phyloP scores from a whole-genome alignment of 1,284 basidiomycete species.

The Waitea zeae region DNA sequence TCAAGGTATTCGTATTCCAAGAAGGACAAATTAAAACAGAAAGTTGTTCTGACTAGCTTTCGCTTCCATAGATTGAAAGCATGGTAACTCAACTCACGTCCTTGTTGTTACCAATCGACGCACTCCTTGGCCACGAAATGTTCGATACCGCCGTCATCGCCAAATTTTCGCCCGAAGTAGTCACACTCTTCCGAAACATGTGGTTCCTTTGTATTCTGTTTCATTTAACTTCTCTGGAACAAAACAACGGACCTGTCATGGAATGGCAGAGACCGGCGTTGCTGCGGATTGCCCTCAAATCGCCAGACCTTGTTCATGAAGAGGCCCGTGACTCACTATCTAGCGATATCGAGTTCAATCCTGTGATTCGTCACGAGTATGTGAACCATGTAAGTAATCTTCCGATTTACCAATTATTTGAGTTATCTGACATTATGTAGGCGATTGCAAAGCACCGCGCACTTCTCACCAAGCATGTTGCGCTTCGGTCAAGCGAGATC shows the following conservation, averaged over 20 bases:
- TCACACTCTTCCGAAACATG: conserved; percentile 78
- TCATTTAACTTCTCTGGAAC: conserved; percentile 40
- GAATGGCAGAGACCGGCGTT: conserved; percentile 67
- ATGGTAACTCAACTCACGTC: conserved; percentile 78
- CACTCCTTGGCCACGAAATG: conserved; percentile 63
- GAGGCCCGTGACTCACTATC: conserved; percentile 73
- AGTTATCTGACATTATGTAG: conserved; percentile 17
- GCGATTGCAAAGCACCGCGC: conserved; percentile 53
- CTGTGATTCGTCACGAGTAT: conserved; percentile 82
- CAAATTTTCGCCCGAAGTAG: conserved; percentile 48
- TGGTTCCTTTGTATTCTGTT: conserved; percentile 91
- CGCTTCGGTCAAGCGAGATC: conserved; percentile 56
- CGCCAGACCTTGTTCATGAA: conserved; percentile 76
- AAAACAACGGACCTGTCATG: conserved; percentile 38
- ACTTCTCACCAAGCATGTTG: conserved; percentile 48
- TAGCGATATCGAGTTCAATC: conserved; percentile 88
- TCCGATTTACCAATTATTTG: neutral
- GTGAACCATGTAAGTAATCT: conserved; percentile 44
- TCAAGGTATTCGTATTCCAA: conserved; percentile 41
- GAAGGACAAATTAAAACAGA: no score
- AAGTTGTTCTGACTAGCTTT: no score
- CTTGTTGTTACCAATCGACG: conserved; percentile 80
- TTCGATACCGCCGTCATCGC: conserved; percentile 48
- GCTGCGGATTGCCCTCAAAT: conserved; percentile 72
- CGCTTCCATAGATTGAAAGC: conserved; percentile 53